Conservation (phyloP, 73 alveolate genomes). For the Paramecium tetraurelia region DNA sequence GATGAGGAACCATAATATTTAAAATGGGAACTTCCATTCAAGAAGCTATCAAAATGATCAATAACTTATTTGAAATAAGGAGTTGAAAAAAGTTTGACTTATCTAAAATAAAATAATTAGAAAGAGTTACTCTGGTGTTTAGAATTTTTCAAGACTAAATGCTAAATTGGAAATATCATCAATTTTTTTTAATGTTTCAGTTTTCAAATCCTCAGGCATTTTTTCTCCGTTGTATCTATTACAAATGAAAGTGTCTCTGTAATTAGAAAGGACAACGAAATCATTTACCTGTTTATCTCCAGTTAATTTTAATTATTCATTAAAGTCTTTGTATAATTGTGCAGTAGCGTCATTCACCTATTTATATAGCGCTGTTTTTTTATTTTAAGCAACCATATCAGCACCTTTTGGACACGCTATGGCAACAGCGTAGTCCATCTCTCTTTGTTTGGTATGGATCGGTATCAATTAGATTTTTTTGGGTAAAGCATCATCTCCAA, state of each 20-base stretch:
- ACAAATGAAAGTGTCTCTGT: constrained; percentile 9
- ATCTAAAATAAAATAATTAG: not conserved
- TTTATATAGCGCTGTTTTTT: not conserved
- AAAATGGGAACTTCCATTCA: not conserved
- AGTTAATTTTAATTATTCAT: not conserved
- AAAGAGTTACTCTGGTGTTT: not conserved
- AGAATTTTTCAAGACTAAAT: not conserved
- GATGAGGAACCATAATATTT: not conserved
- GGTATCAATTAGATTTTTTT: constrained; percentile 3
- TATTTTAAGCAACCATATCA: not conserved
- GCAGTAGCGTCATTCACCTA: not conserved
- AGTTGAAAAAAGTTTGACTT: not conserved
- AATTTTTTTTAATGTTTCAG: not conserved
- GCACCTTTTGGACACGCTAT: not conserved
- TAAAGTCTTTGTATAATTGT: not conserved
- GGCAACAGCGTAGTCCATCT: not conserved
- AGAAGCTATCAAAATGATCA: not conserved
- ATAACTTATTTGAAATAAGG: constrained; percentile 5
- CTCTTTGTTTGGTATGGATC: not conserved
- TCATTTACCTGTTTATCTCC: not conserved
- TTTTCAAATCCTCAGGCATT: not conserved
- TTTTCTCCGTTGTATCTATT: not conserved
- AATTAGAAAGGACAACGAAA: not conserved
- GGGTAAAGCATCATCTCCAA: constrained; percentile 1
- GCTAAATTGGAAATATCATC: not conserved